phyloP scores from a whole-genome alignment of 352 stramenopile genomes.

The Phytophthora brassicae region DNA sequence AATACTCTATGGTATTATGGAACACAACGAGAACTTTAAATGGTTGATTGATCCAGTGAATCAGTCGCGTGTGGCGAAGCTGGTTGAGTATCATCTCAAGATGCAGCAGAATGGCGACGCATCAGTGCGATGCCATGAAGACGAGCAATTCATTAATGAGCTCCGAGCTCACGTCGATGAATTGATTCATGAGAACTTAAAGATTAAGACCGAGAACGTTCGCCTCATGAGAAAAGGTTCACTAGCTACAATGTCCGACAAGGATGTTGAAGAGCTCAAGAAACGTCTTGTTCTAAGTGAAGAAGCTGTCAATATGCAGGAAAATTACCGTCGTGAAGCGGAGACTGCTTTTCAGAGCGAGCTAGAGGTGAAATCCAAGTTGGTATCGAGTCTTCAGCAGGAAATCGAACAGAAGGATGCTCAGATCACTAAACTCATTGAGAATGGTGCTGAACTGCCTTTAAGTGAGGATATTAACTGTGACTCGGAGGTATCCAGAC shows the following conservation, averaged over 20 bases:
- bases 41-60: slow-evolving; percentile 54
- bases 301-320: slow-evolving; percentile 41
- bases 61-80: slow-evolving; percentile 48
- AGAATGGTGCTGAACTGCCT: slow-evolving; percentile 37
- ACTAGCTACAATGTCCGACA: slow-evolving; percentile 25
- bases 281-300: slow-evolving; percentile 39
- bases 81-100: slow-evolving; percentile 51
- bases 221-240: slow-evolving; percentile 21
- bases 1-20: slow-evolving; percentile 60
- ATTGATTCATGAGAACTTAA: slow-evolving; percentile 59
- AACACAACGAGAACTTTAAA: slow-evolving; percentile 60
- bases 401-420: slow-evolving; percentile 48
- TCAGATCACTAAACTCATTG: slow-evolving; percentile 45
- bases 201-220: slow-evolving; percentile 67
- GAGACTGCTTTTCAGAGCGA: slow-evolving; percentile 51
- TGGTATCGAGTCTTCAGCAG: slow-evolving; percentile 36
- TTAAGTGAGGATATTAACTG: slow-evolving; percentile 28
- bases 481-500: slow-evolving; percentile 45
- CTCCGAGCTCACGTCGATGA: slow-evolving; percentile 60
- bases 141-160: slow-evolving; percentile 39
- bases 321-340: slow-evolving; percentile 51
- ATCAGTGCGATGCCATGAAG: slow-evolving; percentile 27
- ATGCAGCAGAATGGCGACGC: slow-evolving; percentile 27
- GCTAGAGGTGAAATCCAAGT: slow-evolving; percentile 32
- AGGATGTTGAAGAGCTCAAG: slow-evolving; percentile 37